Base-by-base conservation (phyloP, 495 filamentous ascomycete genomes). In the Trichoderma gamsii region DNA sequence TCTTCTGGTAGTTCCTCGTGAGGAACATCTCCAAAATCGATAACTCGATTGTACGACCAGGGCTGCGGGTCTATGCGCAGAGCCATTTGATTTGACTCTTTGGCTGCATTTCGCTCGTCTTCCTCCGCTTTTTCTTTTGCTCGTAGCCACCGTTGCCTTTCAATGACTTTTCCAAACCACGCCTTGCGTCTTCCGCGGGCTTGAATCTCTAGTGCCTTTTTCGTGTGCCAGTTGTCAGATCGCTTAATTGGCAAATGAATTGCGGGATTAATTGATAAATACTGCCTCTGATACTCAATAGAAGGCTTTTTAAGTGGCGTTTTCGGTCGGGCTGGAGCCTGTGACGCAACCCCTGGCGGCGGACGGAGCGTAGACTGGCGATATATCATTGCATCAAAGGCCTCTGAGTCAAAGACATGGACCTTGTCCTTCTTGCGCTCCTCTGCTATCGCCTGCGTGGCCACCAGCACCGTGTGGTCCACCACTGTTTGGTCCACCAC, bases 171-270 rank as follows among this genome's bases (percentile, higher is more conserved):
- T 15, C 78, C 78, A 43, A 81, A 76, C 43, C 78, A 78, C 12
- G 70, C 73, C 68, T 84, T 84, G 5, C 79, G 72, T 8, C 68
- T 72, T 18, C 77, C 77, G 1, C 82, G 79, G 12, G 72, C 70
- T 43, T 70, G 65, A 32, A 85, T 82, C 64, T 85, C 82, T 2
- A 69, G 68, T 43, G 74, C 72, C 64, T 85, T 85, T 25, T 71
- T 66, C 3, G 65, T 68, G 23, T 77, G 69, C 79, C 81, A 84
- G 32, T 76, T 73, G 13, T 75, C 67, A 0, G 79, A 76, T 64
- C 72, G 76, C 3, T 70, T 72, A 11, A 74, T 75, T 2, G 75
- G 72, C 76, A 78, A 82, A 63, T 78, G 78, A 3, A 78, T 69
- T 3, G 78, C 77, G 0, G 83, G 84, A 70, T 85, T 79, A 25